phyloP scores from a whole-genome alignment of 495 filamentous ascomycete genomes.

The Cetradonia linearis region DNA sequence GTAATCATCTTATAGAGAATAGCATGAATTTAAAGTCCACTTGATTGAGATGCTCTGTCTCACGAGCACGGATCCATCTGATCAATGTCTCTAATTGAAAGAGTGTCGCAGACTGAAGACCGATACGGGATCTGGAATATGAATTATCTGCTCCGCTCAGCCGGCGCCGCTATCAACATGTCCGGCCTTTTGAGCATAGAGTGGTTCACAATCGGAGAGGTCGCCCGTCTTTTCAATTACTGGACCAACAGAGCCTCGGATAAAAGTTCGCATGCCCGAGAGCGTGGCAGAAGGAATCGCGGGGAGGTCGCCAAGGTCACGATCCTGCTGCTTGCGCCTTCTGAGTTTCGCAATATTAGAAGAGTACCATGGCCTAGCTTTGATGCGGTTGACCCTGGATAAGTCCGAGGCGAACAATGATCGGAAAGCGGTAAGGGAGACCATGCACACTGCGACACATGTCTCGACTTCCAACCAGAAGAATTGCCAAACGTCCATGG shows the following conservation, averaged over 20 bases:
- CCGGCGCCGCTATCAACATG: background rate
- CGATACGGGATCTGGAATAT: background rate
- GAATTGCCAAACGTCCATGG: background rate
- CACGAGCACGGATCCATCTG: no score
- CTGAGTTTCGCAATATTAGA: background rate
- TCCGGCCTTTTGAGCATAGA: background rate
- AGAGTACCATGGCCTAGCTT: conserved; percentile 7
- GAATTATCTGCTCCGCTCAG: background rate
- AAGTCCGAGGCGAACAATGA: background rate
- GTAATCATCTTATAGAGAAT: no score
- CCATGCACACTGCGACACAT: conserved; percentile 4
- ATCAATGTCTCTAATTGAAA: no score
- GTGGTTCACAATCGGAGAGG: background rate
- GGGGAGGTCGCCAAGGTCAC: background rate
- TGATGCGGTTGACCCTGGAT: background rate
- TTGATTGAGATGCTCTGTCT: no score
- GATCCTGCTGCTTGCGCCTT: background rate
- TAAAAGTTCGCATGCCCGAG: conserved; percentile 15
- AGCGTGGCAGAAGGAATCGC: conserved; percentile 8
- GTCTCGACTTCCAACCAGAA: conserved; percentile 7
- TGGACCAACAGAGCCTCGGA: background rate
- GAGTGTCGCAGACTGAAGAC: background rate
- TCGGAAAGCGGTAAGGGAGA: background rate
- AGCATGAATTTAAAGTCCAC: no score
- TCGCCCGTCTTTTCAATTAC: background rate